Percentiles rank a stretch among this genome's conserved stretches.
Conservation (phyloP, 805 yeast species). For the Metschnikowia proteae region DNA sequence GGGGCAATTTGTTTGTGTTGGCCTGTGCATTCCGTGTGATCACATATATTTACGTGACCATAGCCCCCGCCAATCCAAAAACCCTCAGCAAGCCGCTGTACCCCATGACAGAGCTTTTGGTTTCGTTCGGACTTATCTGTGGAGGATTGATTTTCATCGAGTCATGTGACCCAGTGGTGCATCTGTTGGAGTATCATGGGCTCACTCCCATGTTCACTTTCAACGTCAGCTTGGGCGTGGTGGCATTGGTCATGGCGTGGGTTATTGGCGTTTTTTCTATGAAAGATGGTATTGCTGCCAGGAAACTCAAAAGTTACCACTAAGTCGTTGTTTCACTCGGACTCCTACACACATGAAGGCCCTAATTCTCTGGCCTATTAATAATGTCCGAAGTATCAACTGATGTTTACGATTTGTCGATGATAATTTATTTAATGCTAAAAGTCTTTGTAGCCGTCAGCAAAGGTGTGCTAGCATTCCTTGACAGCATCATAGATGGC, state of each 20-base stretch:
- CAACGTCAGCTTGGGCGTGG: slow-evolving; percentile 77
- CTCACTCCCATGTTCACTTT: slow-evolving; percentile 86
- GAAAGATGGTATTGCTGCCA: slow-evolving; percentile 36
- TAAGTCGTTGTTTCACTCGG: neutral
- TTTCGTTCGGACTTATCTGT: slow-evolving; percentile 71
- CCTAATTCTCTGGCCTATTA: slow-evolving; percentile 1
- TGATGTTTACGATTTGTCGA: neutral
- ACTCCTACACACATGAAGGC: neutral
- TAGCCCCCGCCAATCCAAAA: slow-evolving; percentile 30
- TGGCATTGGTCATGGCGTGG: slow-evolving; percentile 85
- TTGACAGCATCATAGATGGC: slow-evolving; percentile 9
- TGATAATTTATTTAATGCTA: neutral
- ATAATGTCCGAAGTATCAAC: neutral
- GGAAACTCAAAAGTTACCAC: slow-evolving; percentile 2
- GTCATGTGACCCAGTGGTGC: slow-evolving; percentile 80
- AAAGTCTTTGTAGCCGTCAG: neutral
- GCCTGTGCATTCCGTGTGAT: slow-evolving; percentile 75
- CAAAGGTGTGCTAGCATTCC: too few relatives aligned
- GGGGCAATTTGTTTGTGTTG: slow-evolving; percentile 84
- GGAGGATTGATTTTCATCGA: slow-evolving; percentile 95
- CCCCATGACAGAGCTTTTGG: slow-evolving; percentile 84
- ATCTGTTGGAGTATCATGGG: slow-evolving; percentile 78
- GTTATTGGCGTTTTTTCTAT: slow-evolving; percentile 65
- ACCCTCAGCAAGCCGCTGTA: slow-evolving; percentile 35
- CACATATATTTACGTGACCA: slow-evolving; percentile 52